Percentiles rank a stretch among this genome's conserved stretches.
phyloP scores from a whole-genome alignment of 2,329 filamentous ascomycete species.

The Xylaria sp. region DNA sequence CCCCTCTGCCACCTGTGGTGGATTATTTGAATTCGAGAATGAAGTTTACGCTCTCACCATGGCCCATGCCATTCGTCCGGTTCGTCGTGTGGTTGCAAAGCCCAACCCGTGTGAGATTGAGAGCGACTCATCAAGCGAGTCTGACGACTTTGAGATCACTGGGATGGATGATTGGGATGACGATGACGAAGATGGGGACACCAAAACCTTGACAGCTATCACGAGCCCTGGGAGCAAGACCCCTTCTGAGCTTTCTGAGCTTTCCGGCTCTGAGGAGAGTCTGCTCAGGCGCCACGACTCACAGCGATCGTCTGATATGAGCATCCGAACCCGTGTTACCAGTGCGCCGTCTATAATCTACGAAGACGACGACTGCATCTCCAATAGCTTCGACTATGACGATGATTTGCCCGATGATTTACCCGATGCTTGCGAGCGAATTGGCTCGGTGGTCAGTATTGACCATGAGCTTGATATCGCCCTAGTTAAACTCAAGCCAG shows the following conservation, averaged over 20 bases:
- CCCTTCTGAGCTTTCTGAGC: constrained; percentile 31
- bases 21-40: constrained; percentile 10
- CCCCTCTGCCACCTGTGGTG: constrained; percentile 34
- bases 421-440: constrained; percentile 14
- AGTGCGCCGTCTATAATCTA: neutral
- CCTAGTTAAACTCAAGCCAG: constrained; percentile 21
- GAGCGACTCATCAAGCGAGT: constrained; percentile 21
- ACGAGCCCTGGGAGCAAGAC: constrained; percentile 34
- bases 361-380: constrained; percentile 7
- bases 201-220: constrained; percentile 23
- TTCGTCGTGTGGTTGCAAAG: neutral
- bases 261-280: constrained; percentile 30
- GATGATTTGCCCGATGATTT: neutral
- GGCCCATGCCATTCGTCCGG: constrained; percentile 29
- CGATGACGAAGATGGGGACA: constrained; percentile 27
- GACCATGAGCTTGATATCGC: constrained; percentile 32
- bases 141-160: constrained; percentile 35
- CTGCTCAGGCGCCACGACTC: constrained; percentile 26
- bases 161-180: constrained; percentile 35
- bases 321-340: neutral
- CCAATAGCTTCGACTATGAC: neutral
- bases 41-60: constrained; percentile 24
- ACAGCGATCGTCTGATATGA: constrained; percentile 21
- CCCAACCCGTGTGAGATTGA: neutral
- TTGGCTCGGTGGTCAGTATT: constrained; percentile 30